These are phyloP conservation scores for Kurtzmaniella cleridarum DNA, from an alignment of 805 yeast species.

Conservation along the genomic window DNA sequence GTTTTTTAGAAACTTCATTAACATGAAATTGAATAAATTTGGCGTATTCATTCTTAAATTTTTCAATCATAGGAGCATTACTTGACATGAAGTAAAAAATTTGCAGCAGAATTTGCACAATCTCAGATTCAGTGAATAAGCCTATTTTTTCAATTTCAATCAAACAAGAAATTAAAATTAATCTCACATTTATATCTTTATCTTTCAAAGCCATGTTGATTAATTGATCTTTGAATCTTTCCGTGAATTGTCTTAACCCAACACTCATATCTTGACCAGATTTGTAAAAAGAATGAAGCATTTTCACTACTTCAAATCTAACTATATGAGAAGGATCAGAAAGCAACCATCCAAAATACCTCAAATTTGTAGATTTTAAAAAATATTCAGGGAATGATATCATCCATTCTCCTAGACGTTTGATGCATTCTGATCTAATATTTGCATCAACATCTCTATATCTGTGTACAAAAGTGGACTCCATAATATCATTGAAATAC, in stretches of 20 bases:
- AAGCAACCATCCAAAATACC: slow-evolving; percentile 80
- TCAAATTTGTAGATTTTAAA: slow-evolving; percentile 61
- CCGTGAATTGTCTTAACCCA: slow-evolving; percentile 74
- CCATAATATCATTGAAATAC: slow-evolving; percentile 60
- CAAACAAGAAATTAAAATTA: slow-evolving; percentile 45
- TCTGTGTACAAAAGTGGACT: slow-evolving; percentile 65
- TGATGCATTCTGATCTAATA: slow-evolving; percentile 67
- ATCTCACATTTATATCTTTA: slow-evolving; percentile 47
- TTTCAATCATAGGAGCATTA: slow-evolving; percentile 13
- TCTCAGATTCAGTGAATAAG: slow-evolving; percentile 57
- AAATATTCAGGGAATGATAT: slow-evolving; percentile 64
- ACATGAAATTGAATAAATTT: slow-evolving; percentile 47
- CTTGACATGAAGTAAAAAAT: slow-evolving; percentile 15
- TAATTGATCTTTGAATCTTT: slow-evolving; percentile 61
- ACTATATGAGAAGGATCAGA: slow-evolving; percentile 64
- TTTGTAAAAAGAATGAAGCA: slow-evolving; percentile 46
- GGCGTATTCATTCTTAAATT: slow-evolving; percentile 43
- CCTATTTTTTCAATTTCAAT: slow-evolving; percentile 55
- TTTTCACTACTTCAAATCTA: slow-evolving; percentile 57
- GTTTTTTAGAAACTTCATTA: slow-evolving; percentile 30
- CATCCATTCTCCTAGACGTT: slow-evolving; percentile 66
- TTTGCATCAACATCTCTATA: slow-evolving; percentile 73
- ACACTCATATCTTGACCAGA: slow-evolving; percentile 32
- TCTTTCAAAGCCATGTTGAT: slow-evolving; percentile 48
- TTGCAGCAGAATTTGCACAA: slow-evolving; percentile 18